phyloP scores from a whole-genome alignment of 139 green algal species.

The Chlorella sp. region DNA sequence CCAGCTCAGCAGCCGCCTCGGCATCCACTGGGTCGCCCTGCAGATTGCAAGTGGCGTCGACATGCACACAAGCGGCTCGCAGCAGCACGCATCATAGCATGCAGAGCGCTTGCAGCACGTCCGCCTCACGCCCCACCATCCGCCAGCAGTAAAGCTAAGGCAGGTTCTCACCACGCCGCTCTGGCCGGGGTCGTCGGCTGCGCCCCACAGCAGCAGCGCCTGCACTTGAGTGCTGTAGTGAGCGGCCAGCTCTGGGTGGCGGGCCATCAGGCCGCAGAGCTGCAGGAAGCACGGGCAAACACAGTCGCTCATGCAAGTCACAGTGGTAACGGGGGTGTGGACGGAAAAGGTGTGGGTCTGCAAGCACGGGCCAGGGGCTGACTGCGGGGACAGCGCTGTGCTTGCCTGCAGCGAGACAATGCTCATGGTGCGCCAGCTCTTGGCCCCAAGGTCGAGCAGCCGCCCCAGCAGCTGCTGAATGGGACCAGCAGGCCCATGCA shows the following conservation, averaged over 20 bases:
- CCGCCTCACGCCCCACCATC: not conserved
- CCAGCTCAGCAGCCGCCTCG: slow-evolving; percentile 15
- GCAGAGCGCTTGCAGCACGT: not conserved
- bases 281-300: too few relatives aligned
- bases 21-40: slow-evolving; percentile 23
- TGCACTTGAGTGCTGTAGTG: slow-evolving; percentile 50
- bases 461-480: not conserved
- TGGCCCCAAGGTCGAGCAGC: slow-evolving; percentile 12
- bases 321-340: not conserved
- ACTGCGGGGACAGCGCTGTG: not conserved
- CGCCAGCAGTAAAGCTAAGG: not conserved
- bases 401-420: slow-evolving; percentile 1
- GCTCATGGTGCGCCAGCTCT: slow-evolving; percentile 18
- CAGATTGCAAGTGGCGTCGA: too few relatives aligned
- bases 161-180: slow-evolving; percentile 1
- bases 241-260: slow-evolving; percentile 35
- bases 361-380: too few relatives aligned
- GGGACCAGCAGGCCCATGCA: not conserved
- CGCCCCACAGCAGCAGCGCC: slow-evolving; percentile 61
- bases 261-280: slow-evolving; percentile 46
- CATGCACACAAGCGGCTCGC: too few relatives aligned
- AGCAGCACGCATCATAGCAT: not conserved
- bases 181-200: slow-evolving; percentile 18
- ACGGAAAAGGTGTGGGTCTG: not conserved
- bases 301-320: too few relatives aligned